A percentile compares a stretch with the other conserved stretches of the same genome.
Evolutionary conservation across 1,139 yeast genomes (phyloP).

Genomic region (Sugiyamaella japonica): DNA sequence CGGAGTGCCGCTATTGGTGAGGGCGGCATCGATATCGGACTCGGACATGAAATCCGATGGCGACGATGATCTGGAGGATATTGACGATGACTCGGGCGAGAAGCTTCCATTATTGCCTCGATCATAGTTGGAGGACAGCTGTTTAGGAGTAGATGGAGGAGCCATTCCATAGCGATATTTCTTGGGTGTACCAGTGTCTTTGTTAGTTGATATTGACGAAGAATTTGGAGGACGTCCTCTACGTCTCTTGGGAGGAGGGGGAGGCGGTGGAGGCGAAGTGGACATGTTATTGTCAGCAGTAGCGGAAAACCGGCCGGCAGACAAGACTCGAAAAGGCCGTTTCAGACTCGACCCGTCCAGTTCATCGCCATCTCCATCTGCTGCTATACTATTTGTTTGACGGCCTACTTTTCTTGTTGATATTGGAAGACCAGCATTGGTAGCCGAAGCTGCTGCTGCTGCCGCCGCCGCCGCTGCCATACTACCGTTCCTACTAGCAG

Average conservation of each 20-base stretch:
- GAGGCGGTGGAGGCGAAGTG: neutral
- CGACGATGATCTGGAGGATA: slow-evolving; percentile 39
- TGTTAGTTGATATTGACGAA: slow-evolving; percentile 1
- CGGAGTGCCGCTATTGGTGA: slow-evolving; percentile 18
- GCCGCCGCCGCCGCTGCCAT: neutral
- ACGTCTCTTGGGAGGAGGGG: slow-evolving; percentile 13
- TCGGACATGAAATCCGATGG: slow-evolving; percentile 40
- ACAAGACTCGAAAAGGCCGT: slow-evolving; percentile 7
- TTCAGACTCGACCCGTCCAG: neutral
- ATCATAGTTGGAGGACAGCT: slow-evolving; percentile 17
- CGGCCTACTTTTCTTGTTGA: slow-evolving; percentile 5
- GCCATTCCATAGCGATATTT: slow-evolving; percentile 9
- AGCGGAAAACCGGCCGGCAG: neutral
- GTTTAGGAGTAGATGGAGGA: slow-evolving; percentile 17
- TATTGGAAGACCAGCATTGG: neutral
- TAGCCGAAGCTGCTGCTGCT: neutral
- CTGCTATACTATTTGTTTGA: slow-evolving; percentile 6
- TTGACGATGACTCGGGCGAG: slow-evolving; percentile 36
- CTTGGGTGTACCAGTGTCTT: slow-evolving; percentile 1
- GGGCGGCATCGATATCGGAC: slow-evolving; percentile 34
- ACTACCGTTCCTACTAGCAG: neutral
- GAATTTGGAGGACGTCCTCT: slow-evolving; percentile 12
- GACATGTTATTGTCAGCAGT: neutral
- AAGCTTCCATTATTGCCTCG: slow-evolving; percentile 19
- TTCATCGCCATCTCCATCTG: slow-evolving; percentile 9